Percentiles rank a stretch among this genome's conserved stretches.
Conservation (phyloP, 2,329 filamentous ascomycete genomes). For the Pseudogymnoascus sp. region DNA sequence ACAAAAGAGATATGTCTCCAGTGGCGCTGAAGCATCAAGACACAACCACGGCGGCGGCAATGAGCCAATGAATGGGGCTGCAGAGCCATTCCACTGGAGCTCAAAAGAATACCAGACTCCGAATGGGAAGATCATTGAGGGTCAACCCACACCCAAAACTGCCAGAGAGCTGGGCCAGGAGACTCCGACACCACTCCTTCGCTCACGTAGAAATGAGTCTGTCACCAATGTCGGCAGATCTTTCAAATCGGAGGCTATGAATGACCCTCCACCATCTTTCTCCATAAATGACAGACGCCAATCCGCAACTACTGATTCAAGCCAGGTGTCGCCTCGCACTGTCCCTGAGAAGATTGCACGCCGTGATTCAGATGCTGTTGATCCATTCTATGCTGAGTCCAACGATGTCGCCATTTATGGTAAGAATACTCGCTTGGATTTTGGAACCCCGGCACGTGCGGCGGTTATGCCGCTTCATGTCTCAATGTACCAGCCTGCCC, state of each 20-base stretch:
- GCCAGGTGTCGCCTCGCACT: background rate
- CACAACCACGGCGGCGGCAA: background rate
- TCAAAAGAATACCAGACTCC: background rate
- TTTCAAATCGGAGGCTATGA: background rate
- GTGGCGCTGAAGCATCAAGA: background rate
- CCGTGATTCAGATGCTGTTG: background rate
- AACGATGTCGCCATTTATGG: background rate
- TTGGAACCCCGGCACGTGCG: background rate
- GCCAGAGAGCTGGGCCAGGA: conserved; percentile 7
- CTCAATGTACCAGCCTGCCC: background rate
- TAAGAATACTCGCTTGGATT: background rate
- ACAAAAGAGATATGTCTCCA: background rate
- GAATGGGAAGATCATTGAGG: background rate
- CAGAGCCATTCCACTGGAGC: background rate
- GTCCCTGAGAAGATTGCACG: background rate
- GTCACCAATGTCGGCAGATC: background rate
- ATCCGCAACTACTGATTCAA: background rate
- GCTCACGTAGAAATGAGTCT: background rate
- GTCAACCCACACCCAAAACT: background rate
- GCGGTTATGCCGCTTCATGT: background rate
- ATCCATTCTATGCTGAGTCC: background rate
- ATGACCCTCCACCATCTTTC: background rate
- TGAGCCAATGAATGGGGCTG: background rate
- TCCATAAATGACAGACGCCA: background rate
- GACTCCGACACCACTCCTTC: background rate